Evolutionary conservation across 2,329 filamentous ascomycete genomes (phyloP).

Genomic region (Xylaria sp.): DNA sequence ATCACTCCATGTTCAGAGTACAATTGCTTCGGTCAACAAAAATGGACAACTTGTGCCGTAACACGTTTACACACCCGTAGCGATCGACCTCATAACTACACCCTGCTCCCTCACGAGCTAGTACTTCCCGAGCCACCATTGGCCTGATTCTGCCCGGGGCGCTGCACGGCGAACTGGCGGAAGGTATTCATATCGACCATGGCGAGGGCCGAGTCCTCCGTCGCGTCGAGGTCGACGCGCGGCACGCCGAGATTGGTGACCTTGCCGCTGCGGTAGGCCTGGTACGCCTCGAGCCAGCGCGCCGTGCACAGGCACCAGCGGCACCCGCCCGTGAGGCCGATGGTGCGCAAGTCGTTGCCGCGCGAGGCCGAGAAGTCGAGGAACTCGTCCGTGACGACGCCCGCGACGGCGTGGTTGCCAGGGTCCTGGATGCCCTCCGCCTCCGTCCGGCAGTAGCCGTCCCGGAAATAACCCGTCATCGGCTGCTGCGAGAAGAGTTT

Average conservation of each 20-base stretch:
- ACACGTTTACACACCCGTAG: not conserved
- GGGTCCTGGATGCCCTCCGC: slow-evolving; percentile 60
- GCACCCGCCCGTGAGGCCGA: slow-evolving; percentile 67
- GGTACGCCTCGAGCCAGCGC: slow-evolving; percentile 69
- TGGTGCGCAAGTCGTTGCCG: slow-evolving; percentile 67
- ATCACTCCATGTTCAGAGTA: not conserved
- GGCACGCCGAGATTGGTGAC: slow-evolving; percentile 47
- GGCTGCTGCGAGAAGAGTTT: slow-evolving; percentile 66
- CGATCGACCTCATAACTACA: not conserved
- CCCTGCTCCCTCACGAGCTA: not conserved
- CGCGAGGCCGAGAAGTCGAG: slow-evolving; percentile 68
- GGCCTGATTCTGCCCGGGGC: slow-evolving; percentile 33
- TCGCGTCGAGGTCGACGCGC: slow-evolving; percentile 61
- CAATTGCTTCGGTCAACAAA: not conserved
- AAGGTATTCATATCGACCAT: slow-evolving; percentile 61
- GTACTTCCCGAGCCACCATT: slow-evolving; percentile 5
- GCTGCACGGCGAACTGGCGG: slow-evolving; percentile 58
- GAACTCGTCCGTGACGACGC: slow-evolving; percentile 68
- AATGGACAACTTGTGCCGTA: not conserved
- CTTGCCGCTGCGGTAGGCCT: slow-evolving; percentile 60
- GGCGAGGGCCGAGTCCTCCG: slow-evolving; percentile 62
- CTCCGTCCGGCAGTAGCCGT: slow-evolving; percentile 68
- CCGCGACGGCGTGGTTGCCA: slow-evolving; percentile 70
- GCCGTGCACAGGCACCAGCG: slow-evolving; percentile 72
- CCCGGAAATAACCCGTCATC: slow-evolving; percentile 69